Evolutionary conservation across 1,284 basidiomycete species (phyloP).

Genomic region (Sporisorium iseilematis-ciliati): DNA sequence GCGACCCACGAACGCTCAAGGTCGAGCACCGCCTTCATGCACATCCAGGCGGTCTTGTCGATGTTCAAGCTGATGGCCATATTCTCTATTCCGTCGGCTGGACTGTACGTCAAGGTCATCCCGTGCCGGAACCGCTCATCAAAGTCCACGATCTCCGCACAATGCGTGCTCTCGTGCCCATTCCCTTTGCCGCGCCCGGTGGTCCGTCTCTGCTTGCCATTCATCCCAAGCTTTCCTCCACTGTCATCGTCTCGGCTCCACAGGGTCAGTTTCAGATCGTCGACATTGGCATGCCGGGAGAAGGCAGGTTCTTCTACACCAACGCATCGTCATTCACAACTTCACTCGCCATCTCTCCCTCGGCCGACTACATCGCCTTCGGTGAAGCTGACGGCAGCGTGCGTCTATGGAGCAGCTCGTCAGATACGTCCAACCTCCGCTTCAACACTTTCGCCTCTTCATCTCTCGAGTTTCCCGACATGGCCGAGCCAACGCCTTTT

Average conservation of each 20-base stretch:
- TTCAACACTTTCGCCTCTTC: constrained; percentile 90
- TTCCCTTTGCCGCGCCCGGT: constrained; percentile 81
- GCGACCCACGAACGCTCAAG: constrained; percentile 64
- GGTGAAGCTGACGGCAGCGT: constrained; percentile 88
- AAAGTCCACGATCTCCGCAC: constrained; percentile 91
- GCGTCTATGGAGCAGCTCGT: constrained; percentile 82
- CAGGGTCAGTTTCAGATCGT: constrained; percentile 90
- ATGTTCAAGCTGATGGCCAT: constrained; percentile 66
- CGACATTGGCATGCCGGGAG: constrained; percentile 80
- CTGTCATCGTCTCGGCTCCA: constrained; percentile 82
- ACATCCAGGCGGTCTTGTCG: constrained; percentile 69
- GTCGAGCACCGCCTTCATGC: constrained; percentile 65
- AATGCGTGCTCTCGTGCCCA: constrained; percentile 82
- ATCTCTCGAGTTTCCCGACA: constrained; percentile 86
- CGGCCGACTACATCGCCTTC: constrained; percentile 90
- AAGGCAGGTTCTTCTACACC: constrained; percentile 79
- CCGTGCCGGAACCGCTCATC: constrained; percentile 89
- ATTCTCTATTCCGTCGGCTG: constrained; percentile 67
- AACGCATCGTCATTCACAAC: constrained; percentile 80
- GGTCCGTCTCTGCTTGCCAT: constrained; percentile 88
- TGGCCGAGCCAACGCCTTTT: constrained; percentile 76
- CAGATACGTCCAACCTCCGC: constrained; percentile 71
- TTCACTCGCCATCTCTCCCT: constrained; percentile 84
- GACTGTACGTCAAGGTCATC: constrained; percentile 78
- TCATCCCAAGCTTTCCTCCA: constrained; percentile 83